phyloP scores from a whole-genome alignment of 2,329 filamentous ascomycete species.

The Botrytis aclada region DNA sequence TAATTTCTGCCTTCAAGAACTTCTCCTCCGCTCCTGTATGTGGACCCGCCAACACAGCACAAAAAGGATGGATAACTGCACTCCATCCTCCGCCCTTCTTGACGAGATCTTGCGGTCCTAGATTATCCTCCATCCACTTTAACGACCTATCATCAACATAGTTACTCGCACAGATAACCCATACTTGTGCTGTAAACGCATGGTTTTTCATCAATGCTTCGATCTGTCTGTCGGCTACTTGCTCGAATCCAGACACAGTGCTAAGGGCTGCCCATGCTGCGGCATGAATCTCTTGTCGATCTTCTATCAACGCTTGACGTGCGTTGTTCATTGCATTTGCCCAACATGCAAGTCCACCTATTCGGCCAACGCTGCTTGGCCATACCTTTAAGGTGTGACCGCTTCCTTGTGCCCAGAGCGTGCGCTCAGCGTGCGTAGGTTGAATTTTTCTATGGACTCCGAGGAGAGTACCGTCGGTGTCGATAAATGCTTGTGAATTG shows the following conservation, averaged over 20 bases:
- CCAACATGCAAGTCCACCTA: conserved; percentile 9
- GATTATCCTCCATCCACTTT: conserved; percentile 28
- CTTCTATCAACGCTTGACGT: conserved; percentile 6
- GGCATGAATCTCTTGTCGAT: neutral
- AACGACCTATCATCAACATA: conserved; percentile 44
- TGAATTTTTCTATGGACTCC: neutral
- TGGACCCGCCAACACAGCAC: conserved; percentile 1
- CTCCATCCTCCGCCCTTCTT: conserved; percentile 9
- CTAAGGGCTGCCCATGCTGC: neutral
- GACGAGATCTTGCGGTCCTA: conserved; percentile 3
- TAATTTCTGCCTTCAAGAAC: conserved; percentile 1
- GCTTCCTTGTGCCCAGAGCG: conserved; percentile 4
- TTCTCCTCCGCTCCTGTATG: conserved; percentile 6
- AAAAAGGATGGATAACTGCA: conserved; percentile 12
- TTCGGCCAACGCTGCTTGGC: neutral
- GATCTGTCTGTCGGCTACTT: conserved; percentile 32
- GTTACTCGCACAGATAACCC: conserved; percentile 43
- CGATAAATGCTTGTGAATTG: conserved; percentile 5
- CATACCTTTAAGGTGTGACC: neutral
- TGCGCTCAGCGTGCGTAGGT: neutral
- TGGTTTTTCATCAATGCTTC: conserved; percentile 48
- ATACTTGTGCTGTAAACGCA: conserved; percentile 45
- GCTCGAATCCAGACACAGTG: neutral
- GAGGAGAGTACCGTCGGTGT: neutral
- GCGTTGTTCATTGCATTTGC: neutral